Evolutionary conservation across 2,329 filamentous ascomycete genomes (phyloP), one percentile per base, ranked within the genome.

Genomic region (Xylaria sp.): DNA sequence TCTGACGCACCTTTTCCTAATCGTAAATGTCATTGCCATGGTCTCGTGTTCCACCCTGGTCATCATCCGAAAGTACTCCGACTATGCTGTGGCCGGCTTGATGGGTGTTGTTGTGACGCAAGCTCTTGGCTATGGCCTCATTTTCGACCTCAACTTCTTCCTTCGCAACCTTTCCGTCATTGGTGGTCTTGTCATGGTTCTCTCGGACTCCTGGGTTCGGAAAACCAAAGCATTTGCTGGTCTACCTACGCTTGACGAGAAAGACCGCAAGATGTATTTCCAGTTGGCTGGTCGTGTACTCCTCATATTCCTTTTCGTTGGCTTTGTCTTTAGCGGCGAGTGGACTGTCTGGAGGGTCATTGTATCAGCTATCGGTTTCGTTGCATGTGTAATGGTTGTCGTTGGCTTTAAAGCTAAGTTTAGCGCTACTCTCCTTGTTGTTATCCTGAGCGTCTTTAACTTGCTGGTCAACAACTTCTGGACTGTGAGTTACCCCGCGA

Each of bases 251-350:
- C 88, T 99, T 62, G 96, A 98, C 80, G 96, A 99, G 87, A 98
- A 98, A 90, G 96, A 99, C 82, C 93, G 94, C 84, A 99, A 98
- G 88, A 98, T 98, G 95, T 99, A 99, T 87, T 97, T 99, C 84
- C 96, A 98, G 88, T 91, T 99, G 71, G 96, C 96, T 74, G 96
- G 96, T 42, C 91, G 96, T 75, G 93, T 99, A 42, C 87, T 99
- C 73, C 87, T 99, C 76, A 98, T 99, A 84, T 98, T 99, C 88
- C 88, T 99, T 75, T 99, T 99, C 81, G 82, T 98, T 74, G 96
- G 96, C 69, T 99, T 99, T 78, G 92, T 99, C 76, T 97, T 98
- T 84, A 93, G 93, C 66, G 96, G 96, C 74, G 87, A 94, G 77
- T 99, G 96, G 96, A 93, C 90, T 78, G 82, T 98, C 77, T 94